Evolutionary conservation across 2,329 filamentous ascomycete genomes (phyloP).

Genomic region (Penicillium sp.): DNA sequence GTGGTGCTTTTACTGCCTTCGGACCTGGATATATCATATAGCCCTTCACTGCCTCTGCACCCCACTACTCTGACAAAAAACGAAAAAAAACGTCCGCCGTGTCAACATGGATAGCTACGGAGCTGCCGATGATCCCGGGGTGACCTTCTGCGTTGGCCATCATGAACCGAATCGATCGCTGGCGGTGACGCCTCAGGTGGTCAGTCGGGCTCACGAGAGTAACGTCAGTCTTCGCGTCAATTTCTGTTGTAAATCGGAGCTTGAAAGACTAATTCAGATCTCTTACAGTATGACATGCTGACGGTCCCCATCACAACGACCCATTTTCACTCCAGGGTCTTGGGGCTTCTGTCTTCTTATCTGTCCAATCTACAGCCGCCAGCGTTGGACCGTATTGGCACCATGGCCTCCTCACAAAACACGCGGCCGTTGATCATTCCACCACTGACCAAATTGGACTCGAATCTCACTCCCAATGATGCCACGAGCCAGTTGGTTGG

Average conservation of each 20-base stretch:
- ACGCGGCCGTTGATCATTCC: conserved; percentile 44
- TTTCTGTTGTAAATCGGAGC: not conserved
- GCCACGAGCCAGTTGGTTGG: conserved; percentile 77
- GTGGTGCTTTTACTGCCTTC: not conserved
- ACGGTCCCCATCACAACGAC: conserved; percentile 64
- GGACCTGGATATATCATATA: not conserved
- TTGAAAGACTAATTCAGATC: not conserved
- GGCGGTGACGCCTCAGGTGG: conserved; percentile 52
- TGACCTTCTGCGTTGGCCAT: conserved; percentile 62
- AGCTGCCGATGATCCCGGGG: conserved; percentile 38
- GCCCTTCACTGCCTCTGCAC: conserved; percentile 1
- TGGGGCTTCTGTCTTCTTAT: conserved; percentile 56
- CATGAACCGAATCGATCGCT: conserved; percentile 58
- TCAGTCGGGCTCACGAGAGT: conserved; percentile 59
- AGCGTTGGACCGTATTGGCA: conserved; percentile 38
- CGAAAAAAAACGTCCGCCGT: conserved; percentile 3
- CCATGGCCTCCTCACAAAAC: conserved; percentile 44
- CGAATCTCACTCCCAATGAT: conserved; percentile 75
- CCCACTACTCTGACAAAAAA: conserved; percentile 2
- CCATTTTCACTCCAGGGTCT: conserved; percentile 61
- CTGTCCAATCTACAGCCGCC: conserved; percentile 47
- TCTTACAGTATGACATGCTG: conserved; percentile 64
- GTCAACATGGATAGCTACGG: conserved; percentile 37
- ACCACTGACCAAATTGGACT: conserved; percentile 46
- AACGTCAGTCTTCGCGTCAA: conserved; percentile 43